Conservation (phyloP, 768 basidiomycete species). For the Mycena amicta region DNA sequence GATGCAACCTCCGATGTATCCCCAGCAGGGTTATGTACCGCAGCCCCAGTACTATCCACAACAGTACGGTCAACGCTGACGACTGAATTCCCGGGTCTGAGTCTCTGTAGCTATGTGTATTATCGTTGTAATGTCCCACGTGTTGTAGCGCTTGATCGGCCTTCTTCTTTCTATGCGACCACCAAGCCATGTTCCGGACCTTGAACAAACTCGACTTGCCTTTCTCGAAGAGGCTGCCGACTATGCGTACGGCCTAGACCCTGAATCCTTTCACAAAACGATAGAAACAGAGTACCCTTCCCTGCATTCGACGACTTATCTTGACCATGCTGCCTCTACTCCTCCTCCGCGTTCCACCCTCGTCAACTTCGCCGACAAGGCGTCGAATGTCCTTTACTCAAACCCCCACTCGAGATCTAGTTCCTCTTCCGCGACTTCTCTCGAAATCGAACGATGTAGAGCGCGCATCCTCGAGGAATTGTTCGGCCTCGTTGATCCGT, state of each 20-base stretch:
- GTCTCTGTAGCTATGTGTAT: not conserved
- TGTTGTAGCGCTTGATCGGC: not conserved
- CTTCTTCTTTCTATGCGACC: constrained; percentile 6
- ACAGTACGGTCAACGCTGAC: constrained; percentile 20
- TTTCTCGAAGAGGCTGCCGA: constrained; percentile 8
- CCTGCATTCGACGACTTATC: constrained; percentile 16
- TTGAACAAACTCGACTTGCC: constrained; percentile 6
- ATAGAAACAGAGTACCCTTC: constrained; percentile 12
- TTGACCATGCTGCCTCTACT: constrained; percentile 22
- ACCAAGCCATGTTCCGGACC: constrained; percentile 8
- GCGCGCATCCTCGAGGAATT: constrained; percentile 18
- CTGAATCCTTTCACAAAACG: constrained; percentile 5
- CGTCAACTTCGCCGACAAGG: constrained; percentile 4
- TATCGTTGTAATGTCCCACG: not conserved
- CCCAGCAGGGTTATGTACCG: constrained; percentile 38
- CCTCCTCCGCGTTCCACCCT: constrained; percentile 16
- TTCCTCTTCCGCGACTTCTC: constrained; percentile 16
- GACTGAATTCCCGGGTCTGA: too few relatives aligned
- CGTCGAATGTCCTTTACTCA: constrained; percentile 15
- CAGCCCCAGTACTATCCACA: constrained; percentile 28
- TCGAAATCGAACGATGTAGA: constrained; percentile 20
- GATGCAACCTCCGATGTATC: constrained; percentile 24
- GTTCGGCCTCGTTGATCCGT: constrained; percentile 13
- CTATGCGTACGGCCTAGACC: constrained; percentile 19
- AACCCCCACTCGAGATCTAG: constrained; percentile 23